A percentile compares a stretch with the other conserved stretches of the same genome.
phyloP scores from a whole-genome alignment of 129 eudicot genomes.

The Erigeron canadensis region DNA sequence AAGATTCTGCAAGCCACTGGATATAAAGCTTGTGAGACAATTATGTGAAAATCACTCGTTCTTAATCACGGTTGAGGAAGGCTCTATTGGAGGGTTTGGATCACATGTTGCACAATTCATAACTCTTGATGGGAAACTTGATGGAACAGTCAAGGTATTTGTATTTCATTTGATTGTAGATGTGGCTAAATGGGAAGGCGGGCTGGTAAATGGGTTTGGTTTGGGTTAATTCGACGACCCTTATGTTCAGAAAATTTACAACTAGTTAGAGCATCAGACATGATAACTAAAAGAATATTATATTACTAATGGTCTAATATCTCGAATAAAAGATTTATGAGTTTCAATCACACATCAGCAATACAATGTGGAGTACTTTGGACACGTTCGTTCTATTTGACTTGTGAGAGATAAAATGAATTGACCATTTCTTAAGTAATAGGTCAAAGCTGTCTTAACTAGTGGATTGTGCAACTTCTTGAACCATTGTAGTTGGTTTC shows the following conservation, averaged over 20 bases:
- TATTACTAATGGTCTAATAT: neutral
- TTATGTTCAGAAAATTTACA: neutral
- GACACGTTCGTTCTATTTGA: neutral
- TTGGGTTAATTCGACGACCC: no score
- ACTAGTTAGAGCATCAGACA: neutral
- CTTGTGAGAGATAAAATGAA: neutral
- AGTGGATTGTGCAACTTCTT: neutral
- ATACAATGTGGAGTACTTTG: neutral
- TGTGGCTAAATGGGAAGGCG: conserved; percentile 7
- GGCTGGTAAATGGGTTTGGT: conserved; percentile 4
- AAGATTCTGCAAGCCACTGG: conserved; percentile 95
- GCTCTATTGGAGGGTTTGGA: conserved; percentile 90
- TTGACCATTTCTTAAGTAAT: neutral
- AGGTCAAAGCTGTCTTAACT: neutral
- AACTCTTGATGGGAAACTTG: conserved; percentile 87
- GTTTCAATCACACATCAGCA: neutral
- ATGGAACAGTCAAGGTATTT: conserved; percentile 74
- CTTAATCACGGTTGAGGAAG: conserved; percentile 92
- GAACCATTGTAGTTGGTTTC: neutral
- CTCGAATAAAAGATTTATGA: neutral
- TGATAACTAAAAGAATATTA: neutral
- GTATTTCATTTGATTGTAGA: conserved; percentile 1
- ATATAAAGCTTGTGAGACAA: conserved; percentile 65
- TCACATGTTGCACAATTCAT: conserved; percentile 91
- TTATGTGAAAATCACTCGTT: conserved; percentile 74